Conservation (phyloP, 2,329 filamentous ascomycete genomes). For the Bertia moriformis region DNA sequence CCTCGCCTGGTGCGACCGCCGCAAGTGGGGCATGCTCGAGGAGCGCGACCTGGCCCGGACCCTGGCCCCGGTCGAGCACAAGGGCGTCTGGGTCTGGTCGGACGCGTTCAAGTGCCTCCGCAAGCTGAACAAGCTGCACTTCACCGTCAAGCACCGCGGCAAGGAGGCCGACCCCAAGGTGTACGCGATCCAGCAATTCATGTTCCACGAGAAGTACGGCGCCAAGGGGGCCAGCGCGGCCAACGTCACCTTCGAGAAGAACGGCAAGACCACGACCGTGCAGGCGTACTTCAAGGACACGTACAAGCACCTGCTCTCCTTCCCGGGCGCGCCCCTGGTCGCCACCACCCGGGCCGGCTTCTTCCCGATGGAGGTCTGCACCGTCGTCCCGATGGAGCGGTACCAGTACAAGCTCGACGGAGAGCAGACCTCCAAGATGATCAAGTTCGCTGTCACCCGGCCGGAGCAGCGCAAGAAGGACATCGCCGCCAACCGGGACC, state of each 20-base stretch:
- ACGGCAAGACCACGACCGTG: conserved; percentile 18
- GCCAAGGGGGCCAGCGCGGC: conserved; percentile 30
- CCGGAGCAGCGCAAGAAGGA: conserved; percentile 53
- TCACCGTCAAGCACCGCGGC: conserved; percentile 37
- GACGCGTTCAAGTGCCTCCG: conserved; percentile 39
- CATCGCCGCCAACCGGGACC: conserved; percentile 52
- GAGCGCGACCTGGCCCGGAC: background rate
- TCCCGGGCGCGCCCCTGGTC: conserved; percentile 37
- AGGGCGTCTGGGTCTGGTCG: conserved; percentile 18
- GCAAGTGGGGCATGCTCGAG: background rate
- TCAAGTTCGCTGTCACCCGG: conserved; percentile 76
- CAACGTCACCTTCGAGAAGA: conserved; percentile 40
- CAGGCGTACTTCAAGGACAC: conserved; percentile 38
- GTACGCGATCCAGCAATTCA: conserved; percentile 36
- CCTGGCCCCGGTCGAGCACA: conserved; percentile 6
- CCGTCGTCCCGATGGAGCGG: conserved; percentile 35
- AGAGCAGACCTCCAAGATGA: conserved; percentile 67
- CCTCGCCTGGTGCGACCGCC: background rate
- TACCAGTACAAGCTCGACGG: conserved; percentile 46
- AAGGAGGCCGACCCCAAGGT: conserved; percentile 27
- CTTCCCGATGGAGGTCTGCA: conserved; percentile 49
- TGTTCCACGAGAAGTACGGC: conserved; percentile 27
- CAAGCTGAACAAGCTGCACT: conserved; percentile 37
- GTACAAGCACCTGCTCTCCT: conserved; percentile 34
- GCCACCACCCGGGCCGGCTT: conserved; percentile 35